Percentiles rank a stretch among this genome's conserved stretches.
Conservation (phyloP, 1,284 basidiomycete genomes). For the Peniophora sp. region DNA sequence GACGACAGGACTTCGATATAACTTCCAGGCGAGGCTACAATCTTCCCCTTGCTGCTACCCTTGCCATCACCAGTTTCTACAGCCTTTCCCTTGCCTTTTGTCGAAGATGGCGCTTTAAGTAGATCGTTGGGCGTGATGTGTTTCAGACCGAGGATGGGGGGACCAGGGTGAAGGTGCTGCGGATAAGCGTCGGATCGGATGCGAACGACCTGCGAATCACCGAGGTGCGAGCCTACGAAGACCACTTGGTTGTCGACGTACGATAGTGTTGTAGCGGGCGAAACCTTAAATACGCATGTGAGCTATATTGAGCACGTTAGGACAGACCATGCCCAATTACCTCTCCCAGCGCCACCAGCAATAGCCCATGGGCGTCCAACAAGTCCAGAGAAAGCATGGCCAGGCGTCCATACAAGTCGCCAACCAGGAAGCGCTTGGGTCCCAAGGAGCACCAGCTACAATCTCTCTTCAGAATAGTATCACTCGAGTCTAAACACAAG, state of each 20-base stretch:
- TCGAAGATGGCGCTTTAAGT: background rate
- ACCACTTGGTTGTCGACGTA: slow-evolving; percentile 71
- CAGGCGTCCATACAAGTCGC: slow-evolving; percentile 73
- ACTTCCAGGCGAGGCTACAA: slow-evolving; percentile 42
- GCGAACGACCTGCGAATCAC: slow-evolving; percentile 73
- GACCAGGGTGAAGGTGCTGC: slow-evolving; percentile 18
- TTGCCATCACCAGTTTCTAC: slow-evolving; percentile 24
- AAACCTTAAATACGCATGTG: slow-evolving; percentile 43
- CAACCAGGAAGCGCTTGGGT: slow-evolving; percentile 37
- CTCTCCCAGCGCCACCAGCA: slow-evolving; percentile 65
- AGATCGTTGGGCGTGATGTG: background rate
- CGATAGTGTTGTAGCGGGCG: slow-evolving; percentile 69
- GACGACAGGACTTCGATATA: slow-evolving; percentile 54
- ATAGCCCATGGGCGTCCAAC: slow-evolving; percentile 37
- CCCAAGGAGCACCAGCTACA: slow-evolving; percentile 37
- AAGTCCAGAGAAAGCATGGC: slow-evolving; percentile 54
- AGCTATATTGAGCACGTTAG: background rate
- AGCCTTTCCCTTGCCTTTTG: slow-evolving; percentile 12
- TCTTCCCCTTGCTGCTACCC: slow-evolving; percentile 7
- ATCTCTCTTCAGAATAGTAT: background rate
- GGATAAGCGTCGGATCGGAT: slow-evolving; percentile 37
- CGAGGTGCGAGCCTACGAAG: slow-evolving; percentile 79
- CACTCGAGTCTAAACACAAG: slow-evolving; percentile 1
- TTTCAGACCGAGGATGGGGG: background rate
- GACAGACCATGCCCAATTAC: slow-evolving; percentile 29